phyloP scores from a whole-genome alignment of 805 yeast genomes.

The Lipomyces yamadae region DNA sequence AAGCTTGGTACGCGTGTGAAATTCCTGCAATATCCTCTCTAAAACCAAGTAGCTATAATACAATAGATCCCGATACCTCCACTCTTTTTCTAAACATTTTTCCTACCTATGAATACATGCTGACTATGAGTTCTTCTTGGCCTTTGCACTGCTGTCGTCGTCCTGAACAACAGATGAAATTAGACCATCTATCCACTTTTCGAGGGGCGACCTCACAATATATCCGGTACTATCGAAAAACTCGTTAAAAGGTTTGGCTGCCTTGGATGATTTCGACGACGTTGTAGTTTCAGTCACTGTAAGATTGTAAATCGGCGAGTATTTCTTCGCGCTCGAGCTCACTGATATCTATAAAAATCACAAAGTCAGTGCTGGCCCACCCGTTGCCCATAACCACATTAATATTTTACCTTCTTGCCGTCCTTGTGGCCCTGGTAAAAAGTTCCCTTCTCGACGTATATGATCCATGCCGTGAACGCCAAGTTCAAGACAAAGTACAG shows the following conservation, averaged over 20 bases:
- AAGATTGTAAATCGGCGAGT: constrained; percentile 31
- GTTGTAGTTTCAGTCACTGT: constrained; percentile 8
- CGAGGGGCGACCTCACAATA: constrained; percentile 25
- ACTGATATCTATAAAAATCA: constrained; percentile 24
- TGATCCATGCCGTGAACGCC: constrained; percentile 39
- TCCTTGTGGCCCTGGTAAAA: constrained; percentile 43
- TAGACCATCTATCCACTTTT: constrained; percentile 26
- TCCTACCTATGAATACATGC: too few relatives aligned
- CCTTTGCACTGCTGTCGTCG: not conserved
- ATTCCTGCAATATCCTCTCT: too few relatives aligned
- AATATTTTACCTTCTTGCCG: constrained; percentile 23
- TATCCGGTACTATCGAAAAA: constrained; percentile 32
- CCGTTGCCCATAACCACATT: not conserved
- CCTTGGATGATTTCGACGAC: constrained; percentile 14
- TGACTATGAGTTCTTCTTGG: not conserved
- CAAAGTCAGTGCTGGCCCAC: not conserved
- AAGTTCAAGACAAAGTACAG: constrained; percentile 42
- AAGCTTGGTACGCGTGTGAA: too few relatives aligned
- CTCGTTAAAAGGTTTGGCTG: constrained; percentile 25
- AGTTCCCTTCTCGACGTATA: constrained; percentile 40
- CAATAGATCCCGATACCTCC: too few relatives aligned
- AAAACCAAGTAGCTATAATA: too few relatives aligned
- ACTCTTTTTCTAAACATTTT: too few relatives aligned
- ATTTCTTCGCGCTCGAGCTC: constrained; percentile 20
- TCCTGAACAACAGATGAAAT: not conserved